Conservation (phyloP, 306 rosid genomes). For the Ochetophila trinervis region DNA sequence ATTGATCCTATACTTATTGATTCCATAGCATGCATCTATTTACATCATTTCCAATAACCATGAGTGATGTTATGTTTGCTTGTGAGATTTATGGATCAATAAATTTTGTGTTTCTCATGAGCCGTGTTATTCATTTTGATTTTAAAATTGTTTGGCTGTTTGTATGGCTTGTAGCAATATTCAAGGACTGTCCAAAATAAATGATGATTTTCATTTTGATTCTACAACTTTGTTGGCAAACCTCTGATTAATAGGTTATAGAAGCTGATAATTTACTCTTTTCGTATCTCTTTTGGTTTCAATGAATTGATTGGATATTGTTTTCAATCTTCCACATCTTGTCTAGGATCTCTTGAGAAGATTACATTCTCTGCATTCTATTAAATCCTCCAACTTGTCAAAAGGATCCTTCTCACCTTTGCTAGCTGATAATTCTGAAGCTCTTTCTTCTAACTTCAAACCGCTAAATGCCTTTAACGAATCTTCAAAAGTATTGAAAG, state of each 20-base stretch:
- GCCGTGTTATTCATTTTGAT: too few species aligned
- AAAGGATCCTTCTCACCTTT: conserved; percentile 30
- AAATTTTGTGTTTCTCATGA: too few species aligned
- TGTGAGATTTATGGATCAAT: too few species aligned
- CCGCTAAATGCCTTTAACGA: conserved; percentile 25
- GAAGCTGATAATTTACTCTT: not conserved
- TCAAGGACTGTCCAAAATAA: too few species aligned
- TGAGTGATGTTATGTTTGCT: too few species aligned
- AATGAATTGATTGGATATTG: not conserved
- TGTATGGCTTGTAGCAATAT: too few species aligned
- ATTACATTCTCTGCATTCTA: conserved; percentile 52
- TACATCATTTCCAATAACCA: not conserved
- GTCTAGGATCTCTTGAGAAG: conserved; percentile 61
- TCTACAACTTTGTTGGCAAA: too few species aligned
- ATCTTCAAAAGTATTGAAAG: conserved; percentile 26
- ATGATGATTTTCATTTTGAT: too few species aligned
- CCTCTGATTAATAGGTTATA: too few species aligned
- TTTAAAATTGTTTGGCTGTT: too few species aligned
- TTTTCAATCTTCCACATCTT: conserved; percentile 7
- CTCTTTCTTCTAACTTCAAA: conserved; percentile 27
- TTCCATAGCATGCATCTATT: not conserved
- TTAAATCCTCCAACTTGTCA: conserved; percentile 41
- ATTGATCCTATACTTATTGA: not conserved
- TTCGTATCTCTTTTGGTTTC: not conserved
- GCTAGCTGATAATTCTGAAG: conserved; percentile 28